Evolutionary conservation across 352 stramenopile genomes (phyloP).

Genomic region (Globisporangium orthogonon): DNA sequence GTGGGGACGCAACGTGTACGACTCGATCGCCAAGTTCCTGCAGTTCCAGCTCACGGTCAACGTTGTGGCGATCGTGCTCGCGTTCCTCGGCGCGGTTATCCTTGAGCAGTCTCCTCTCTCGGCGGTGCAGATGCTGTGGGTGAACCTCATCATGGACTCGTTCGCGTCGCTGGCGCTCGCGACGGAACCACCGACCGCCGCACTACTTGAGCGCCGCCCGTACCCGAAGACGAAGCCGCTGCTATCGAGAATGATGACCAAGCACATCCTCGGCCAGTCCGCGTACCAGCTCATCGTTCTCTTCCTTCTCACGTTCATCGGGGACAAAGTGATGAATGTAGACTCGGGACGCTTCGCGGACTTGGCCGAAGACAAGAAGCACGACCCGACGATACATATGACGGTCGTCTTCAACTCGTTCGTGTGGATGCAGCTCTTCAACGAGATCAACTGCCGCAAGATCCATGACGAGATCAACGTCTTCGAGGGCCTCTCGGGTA

Average conservation of each 20-base stretch:
- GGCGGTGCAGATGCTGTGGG: slow-evolving; percentile 96
- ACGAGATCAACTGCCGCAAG: slow-evolving; percentile 78
- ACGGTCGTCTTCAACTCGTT: slow-evolving; percentile 98
- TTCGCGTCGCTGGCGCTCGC: slow-evolving; percentile 94
- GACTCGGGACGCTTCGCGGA: slow-evolving; percentile 39
- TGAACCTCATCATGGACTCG: slow-evolving; percentile 99
- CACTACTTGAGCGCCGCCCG: slow-evolving; percentile 90
- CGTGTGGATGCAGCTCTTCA: slow-evolving; percentile 96
- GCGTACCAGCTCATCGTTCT: slow-evolving; percentile 90
- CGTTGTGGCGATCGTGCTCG: slow-evolving; percentile 91
- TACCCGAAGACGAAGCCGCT: slow-evolving; percentile 91
- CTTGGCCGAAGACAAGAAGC: slow-evolving; percentile 19
- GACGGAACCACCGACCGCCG: slow-evolving; percentile 87
- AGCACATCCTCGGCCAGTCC: slow-evolving; percentile 93
- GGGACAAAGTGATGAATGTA: slow-evolving; percentile 44
- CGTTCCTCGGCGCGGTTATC: slow-evolving; percentile 85
- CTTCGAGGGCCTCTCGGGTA: slow-evolving; percentile 88
- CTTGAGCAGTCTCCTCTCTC: slow-evolving; percentile 87
- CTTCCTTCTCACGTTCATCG: slow-evolving; percentile 80
- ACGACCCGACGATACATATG: slow-evolving; percentile 87
- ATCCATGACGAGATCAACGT: slow-evolving; percentile 91
- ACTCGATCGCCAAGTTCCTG: slow-evolving; percentile 97
- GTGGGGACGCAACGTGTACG: slow-evolving; percentile 95
- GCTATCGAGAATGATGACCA: slow-evolving; percentile 92
- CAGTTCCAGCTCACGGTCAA: slow-evolving; percentile 98